Percentiles rank a stretch among this genome's conserved stretches.
These are phyloP conservation scores for Aspergillus mulundensis DNA, from an alignment of 495 filamentous ascomycete genomes.

Conservation along the genomic window DNA sequence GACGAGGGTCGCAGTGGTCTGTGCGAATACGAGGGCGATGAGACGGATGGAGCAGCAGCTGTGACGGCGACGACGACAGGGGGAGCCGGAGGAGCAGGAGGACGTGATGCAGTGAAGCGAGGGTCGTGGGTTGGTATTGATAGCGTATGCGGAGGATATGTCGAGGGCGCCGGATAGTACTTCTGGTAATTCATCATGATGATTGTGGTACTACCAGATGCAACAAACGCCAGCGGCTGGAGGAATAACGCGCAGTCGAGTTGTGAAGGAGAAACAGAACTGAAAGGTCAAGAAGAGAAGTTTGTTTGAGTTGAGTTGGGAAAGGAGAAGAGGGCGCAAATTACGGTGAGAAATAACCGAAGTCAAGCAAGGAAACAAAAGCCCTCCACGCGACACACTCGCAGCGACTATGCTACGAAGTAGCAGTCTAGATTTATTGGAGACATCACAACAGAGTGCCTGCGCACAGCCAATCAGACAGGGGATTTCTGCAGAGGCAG, in stretches of 20 bases:
- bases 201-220: not conserved
- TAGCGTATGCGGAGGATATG: constrained; percentile 9
- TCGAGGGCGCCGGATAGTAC: not conserved
- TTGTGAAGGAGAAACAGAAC: not conserved
- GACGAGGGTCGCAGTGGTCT: constrained; percentile 17
- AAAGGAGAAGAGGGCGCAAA: constrained; percentile 6
- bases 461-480: constrained; percentile 6
- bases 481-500: constrained; percentile 6
- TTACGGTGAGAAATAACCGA: constrained; percentile 11
- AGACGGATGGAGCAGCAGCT: constrained; percentile 17
- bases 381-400: constrained; percentile 8
- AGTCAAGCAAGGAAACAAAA: constrained; percentile 20
- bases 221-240: not conserved
- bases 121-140: not conserved
- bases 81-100: not conserved
- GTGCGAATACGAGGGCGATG: constrained; percentile 19
- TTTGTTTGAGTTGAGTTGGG: not conserved
- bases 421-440: constrained; percentile 9
- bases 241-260: constrained; percentile 7
- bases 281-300: constrained; percentile 14
- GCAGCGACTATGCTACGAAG: constrained; percentile 7
- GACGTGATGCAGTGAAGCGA: not conserved
- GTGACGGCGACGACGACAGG: constrained; percentile 17
- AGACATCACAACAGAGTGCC: constrained; percentile 15
- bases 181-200: constrained; percentile 17